These are phyloP conservation scores for Furcasterigmium sp. DNA, from an alignment of 2,329 filamentous ascomycete genomes.

Conservation along the genomic window DNA sequence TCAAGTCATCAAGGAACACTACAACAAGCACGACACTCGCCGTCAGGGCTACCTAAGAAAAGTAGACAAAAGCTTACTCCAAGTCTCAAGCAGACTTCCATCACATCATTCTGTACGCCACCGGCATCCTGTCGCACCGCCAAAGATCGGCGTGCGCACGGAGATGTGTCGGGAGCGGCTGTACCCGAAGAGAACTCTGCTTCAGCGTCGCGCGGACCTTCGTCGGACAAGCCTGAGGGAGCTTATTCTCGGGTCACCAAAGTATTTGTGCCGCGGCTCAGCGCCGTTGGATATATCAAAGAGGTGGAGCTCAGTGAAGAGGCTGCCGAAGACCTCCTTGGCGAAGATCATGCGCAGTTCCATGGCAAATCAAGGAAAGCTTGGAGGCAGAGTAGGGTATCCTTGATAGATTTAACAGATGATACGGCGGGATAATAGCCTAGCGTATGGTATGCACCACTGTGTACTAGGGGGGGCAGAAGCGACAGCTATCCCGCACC, in stretches of 20 bases:
- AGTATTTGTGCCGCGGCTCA: too few species aligned
- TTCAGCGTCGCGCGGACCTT: not conserved
- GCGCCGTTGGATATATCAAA: slow-evolving; percentile 28
- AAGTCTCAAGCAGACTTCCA: not conserved
- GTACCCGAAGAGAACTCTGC: slow-evolving; percentile 5
- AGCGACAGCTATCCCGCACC: too few species aligned
- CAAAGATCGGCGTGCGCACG: too few species aligned
- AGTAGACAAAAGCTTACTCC: not conserved
- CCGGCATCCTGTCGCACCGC: too few species aligned
- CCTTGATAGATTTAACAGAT: slow-evolving; percentile 12
- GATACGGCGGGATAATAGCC: too few species aligned
- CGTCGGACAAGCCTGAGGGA: not conserved
- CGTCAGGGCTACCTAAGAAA: too few species aligned
- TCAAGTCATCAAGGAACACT: too few species aligned
- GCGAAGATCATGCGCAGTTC: not conserved
- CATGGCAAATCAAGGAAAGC: not conserved
- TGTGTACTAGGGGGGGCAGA: too few species aligned
- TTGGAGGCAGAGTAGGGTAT: slow-evolving; percentile 5
- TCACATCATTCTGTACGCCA: not conserved
- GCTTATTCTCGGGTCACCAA: slow-evolving; percentile 9
- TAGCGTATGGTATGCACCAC: too few species aligned
- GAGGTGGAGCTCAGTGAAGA: slow-evolving; percentile 23
- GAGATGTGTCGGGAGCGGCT: slow-evolving; percentile 12
- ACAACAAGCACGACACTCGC: too few species aligned
- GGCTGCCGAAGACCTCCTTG: slow-evolving; percentile 17